Evolutionary conservation across 2,329 filamentous ascomycete genomes (phyloP), one percentile per base, ranked within the genome.

Genomic region (Rutstroemia sp.): DNA sequence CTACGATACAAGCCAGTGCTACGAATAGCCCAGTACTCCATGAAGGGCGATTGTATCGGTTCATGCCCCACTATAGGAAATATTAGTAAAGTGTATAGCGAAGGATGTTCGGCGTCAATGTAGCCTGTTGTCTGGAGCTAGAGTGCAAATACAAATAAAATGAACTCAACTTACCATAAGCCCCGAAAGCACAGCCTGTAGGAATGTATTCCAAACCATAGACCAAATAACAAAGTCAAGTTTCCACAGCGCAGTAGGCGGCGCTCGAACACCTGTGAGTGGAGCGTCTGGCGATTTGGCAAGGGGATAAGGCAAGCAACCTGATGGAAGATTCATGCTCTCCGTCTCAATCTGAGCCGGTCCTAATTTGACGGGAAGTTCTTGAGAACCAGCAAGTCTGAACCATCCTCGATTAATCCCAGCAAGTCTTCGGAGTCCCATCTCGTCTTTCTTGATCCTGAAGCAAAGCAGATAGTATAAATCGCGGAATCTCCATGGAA

Each of bases 21-120:
- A 95, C 86, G 66, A 94, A 90, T 0, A 91, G 71, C 1, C 89
- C 90, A 0, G 88, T 92, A 10, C 84, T 80, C 89, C 89, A 95
- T 21, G 81, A 80, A 0, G 90, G 89, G n/a, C 90, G 77, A 21
- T 86, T 73, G 65, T 84, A 85, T 21, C 88, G 76, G 67, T 89
- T 87, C 71, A 88, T 76, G 2, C 81, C 84, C 88, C 88, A 95
- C 90, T 49, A 6, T 9, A 49, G 27, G 12, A 14, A 44, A 44
- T 1, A 4, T 34, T 7, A 44, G 21, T 18, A 44, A 44, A 44
- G 21, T 18, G 10, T 44, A 34, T 4, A 34, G 14, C 21, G 21
- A 21, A 14, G 10, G 10, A 34, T 12, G 30, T 4, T 34, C 30
- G 10, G 10, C 10, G 10, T 34, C 30, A 34, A 34, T 12, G 30